These are phyloP conservation scores for Dalbergia cochinchinensis DNA, from an alignment of 306 rosid species.

Conservation along the genomic window DNA sequence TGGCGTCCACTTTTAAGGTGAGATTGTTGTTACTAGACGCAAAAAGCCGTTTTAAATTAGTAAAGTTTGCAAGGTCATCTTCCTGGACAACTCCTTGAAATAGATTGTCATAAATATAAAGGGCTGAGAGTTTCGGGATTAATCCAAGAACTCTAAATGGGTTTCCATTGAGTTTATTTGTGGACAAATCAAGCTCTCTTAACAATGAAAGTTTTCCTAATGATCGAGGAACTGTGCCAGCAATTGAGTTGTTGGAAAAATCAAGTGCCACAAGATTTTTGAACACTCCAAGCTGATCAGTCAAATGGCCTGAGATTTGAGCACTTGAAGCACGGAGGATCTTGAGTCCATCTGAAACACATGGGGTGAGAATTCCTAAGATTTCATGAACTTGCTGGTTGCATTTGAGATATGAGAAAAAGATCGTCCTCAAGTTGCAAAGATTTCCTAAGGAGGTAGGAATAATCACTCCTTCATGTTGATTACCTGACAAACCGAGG, in stretches of 20 bases:
- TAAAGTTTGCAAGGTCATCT: slow-evolving; percentile 33
- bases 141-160: not conserved
- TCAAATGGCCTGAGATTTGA: slow-evolving; percentile 26
- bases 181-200: not conserved
- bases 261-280: not conserved
- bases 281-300: slow-evolving; percentile 11
- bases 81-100: not conserved
- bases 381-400: not conserved
- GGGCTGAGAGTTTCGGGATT: not conserved
- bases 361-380: slow-evolving; percentile 6
- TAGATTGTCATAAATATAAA: not conserved
- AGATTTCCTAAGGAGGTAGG: slow-evolving; percentile 17
- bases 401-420: slow-evolving; percentile 22
- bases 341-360: not conserved
- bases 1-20: slow-evolving; percentile 5
- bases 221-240: not conserved
- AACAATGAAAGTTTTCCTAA: not conserved
- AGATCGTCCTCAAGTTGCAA: slow-evolving; percentile 22
- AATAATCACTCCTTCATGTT: slow-evolving; percentile 2
- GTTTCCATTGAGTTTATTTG: not conserved
- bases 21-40: not conserved
- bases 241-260: not conserved
- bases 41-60: accelerated
- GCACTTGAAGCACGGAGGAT: not conserved
- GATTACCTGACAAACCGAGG: not conserved